Conservation (phyloP, 768 basidiomycete species). For the Boletus rex-veris region DNA sequence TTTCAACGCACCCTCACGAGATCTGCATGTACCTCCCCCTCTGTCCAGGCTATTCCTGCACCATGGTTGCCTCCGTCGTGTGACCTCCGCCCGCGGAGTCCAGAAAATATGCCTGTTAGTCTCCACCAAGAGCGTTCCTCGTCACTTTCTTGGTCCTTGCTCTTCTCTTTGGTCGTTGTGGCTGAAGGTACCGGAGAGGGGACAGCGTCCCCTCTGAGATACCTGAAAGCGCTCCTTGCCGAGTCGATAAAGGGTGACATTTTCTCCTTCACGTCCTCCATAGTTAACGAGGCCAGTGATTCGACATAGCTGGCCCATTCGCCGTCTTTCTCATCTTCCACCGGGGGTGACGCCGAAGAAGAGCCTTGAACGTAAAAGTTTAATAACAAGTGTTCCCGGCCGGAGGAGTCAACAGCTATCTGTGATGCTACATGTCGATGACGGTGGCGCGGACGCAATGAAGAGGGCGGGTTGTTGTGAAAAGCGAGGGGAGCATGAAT, state of each 20-base stretch:
- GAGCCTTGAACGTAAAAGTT: slow-evolving; percentile 76
- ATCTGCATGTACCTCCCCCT: slow-evolving; percentile 81
- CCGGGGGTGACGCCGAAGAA: slow-evolving; percentile 28
- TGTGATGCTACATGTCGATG: slow-evolving; percentile 81
- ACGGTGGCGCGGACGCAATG: slow-evolving; percentile 71
- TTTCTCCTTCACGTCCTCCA: slow-evolving; percentile 52
- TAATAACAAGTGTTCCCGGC: slow-evolving; percentile 80
- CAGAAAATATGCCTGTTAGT: slow-evolving; percentile 66
- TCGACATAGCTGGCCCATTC: slow-evolving; percentile 39
- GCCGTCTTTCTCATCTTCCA: slow-evolving; percentile 24
- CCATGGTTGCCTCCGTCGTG: slow-evolving; percentile 29
- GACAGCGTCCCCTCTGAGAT: slow-evolving; percentile 62
- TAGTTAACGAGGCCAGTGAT: slow-evolving; percentile 48
- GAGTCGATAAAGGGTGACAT: slow-evolving; percentile 43
- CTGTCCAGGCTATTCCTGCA: slow-evolving; percentile 50
- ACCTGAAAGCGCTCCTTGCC: slow-evolving; percentile 60
- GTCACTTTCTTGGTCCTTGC: slow-evolving; percentile 28
- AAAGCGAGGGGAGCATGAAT: slow-evolving; percentile 67
- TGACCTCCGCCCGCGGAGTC: slow-evolving; percentile 46
- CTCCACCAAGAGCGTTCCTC: slow-evolving; percentile 45
- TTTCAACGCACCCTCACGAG: slow-evolving; percentile 58
- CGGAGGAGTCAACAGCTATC: slow-evolving; percentile 65
- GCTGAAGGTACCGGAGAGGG: slow-evolving; percentile 34
- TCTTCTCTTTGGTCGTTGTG: slow-evolving; percentile 26
- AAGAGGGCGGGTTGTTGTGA: slow-evolving; percentile 80